These are phyloP conservation scores for Pyrus communis DNA, from an alignment of 306 rosid genomes.

Conservation along the genomic window DNA sequence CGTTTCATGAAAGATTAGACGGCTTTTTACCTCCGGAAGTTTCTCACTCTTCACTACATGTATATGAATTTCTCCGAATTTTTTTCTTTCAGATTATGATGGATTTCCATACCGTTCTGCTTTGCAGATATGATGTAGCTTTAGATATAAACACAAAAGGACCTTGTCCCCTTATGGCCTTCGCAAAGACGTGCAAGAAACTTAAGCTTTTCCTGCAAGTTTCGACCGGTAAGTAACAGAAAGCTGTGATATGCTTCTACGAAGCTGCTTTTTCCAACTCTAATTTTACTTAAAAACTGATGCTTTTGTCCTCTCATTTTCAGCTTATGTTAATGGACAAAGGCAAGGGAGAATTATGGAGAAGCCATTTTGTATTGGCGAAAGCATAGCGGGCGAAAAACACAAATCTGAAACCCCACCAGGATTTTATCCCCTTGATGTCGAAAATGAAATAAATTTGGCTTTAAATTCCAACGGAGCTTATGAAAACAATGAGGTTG, in stretches of 20 bases:
- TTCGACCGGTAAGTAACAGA: slow-evolving; percentile 59
- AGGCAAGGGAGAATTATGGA: slow-evolving; percentile 88
- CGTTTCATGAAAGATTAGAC: slow-evolving; percentile 81
- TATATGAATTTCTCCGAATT: not conserved
- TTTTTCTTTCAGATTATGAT: not conserved
- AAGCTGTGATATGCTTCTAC: not conserved
- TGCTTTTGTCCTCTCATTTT: slow-evolving; percentile 2
- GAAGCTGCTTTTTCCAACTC: not conserved
- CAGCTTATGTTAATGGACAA: slow-evolving; percentile 96
- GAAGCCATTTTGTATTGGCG: slow-evolving; percentile 66
- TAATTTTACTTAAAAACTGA: not conserved
- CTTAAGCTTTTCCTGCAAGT: slow-evolving; percentile 86
- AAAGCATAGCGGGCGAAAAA: slow-evolving; percentile 57
- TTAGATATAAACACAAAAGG: slow-evolving; percentile 81
- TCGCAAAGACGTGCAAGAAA: slow-evolving; percentile 78
- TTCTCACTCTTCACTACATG: not conserved
- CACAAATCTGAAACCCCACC: slow-evolving; percentile 34
- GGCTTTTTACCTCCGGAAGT: not conserved
- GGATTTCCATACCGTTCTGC: not conserved
- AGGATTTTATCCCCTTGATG: slow-evolving; percentile 44
- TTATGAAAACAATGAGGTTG: slow-evolving; percentile 34
- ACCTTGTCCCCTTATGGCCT: slow-evolving; percentile 69
- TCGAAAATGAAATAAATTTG: slow-evolving; percentile 63
- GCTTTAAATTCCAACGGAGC: slow-evolving; percentile 39
- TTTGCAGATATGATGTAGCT: slow-evolving; percentile 71